Evolutionary conservation across 768 basidiomycete genomes (phyloP), one percentile per base, ranked within the genome.

Genomic region (Pleurotus djamor): DNA sequence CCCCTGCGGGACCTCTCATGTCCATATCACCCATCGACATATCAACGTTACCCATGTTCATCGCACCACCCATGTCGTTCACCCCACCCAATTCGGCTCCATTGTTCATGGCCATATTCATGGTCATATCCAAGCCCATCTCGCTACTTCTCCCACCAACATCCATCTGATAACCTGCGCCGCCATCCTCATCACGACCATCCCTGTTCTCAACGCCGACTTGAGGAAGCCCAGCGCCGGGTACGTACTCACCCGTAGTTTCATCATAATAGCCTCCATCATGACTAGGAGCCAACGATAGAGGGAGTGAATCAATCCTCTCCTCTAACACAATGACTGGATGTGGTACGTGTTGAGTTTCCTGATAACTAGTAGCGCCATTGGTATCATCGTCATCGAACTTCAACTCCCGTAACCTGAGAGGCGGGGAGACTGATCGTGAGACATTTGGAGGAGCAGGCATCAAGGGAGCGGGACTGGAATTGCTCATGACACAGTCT

Each of bases 311-410:
- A 52, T 52, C 54, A 21, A 56, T 41, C 17, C 41, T 36, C 12
- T 56, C 54, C 54, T 56, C 54, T 3, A 56, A n/a, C 13, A 56
- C 54, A 44, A 56, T 56, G 8, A 56, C 21, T n/a, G 38, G 14
- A 13, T 16, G 41, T 7, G 16, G 21, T 28, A 28, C 21, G 21
- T 28, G 21, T 28, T 28, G 21, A 28, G 21, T 41, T n/a, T n/a
- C 38, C 2, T n/a, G 10, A 41, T 1, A 9, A 41, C 21, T 17
- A 48, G 9, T 17, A 8, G 8, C 21, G 16, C n/a, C 47, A 12
- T 32, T 16, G 34, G 5, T 9, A 7, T 32, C 34, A 21, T 41
- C 32, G 8, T 56, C 54, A 12, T 56, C 54, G 28, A 56, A 56
- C 41, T 32, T 43, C 17, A 56, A 34, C 35, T 56, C 54, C 21